phyloP scores from a whole-genome alignment of 805 yeast species.

The Monosporozyma aquatica region DNA sequence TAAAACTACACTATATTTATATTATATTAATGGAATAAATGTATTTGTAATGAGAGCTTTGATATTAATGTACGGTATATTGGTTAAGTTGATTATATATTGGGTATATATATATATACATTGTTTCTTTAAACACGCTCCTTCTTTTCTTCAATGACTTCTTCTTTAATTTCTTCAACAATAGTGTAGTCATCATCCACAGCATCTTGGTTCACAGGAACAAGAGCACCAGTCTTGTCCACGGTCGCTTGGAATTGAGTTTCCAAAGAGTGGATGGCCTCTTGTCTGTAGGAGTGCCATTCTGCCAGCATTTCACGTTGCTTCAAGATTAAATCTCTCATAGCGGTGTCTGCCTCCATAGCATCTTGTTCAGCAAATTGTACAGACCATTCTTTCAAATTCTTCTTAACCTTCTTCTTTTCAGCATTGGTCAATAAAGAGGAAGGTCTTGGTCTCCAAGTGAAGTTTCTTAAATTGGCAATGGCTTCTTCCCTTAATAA shows the following conservation, averaged over 20 bases:
- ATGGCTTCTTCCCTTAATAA: constrained; percentile 64
- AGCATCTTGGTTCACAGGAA: constrained; percentile 28
- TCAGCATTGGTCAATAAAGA: constrained; percentile 66
- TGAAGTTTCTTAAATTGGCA: constrained; percentile 78
- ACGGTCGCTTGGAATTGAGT: constrained; percentile 13
- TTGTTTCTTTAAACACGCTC: constrained; percentile 34
- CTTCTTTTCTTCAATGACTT: constrained; percentile 60
- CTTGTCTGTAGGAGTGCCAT: constrained; percentile 74
- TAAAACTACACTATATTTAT: too few species aligned
- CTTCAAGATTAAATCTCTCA: constrained; percentile 76
- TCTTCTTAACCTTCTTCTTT: constrained; percentile 83
- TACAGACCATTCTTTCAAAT: constrained; percentile 78
- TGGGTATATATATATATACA: too few species aligned
- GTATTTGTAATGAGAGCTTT: too few species aligned
- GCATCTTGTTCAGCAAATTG: constrained; percentile 93
- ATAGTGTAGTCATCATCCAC: constrained; percentile 45
- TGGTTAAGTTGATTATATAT: not conserved
- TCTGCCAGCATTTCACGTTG: constrained; percentile 76
- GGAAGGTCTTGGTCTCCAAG: constrained; percentile 97
- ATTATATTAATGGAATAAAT: too few species aligned
- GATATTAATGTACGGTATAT: constrained; percentile 1
- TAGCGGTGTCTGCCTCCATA: constrained; percentile 89
- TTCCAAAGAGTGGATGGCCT: constrained; percentile 39
- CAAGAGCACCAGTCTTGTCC: constrained; percentile 29
- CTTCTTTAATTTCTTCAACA: constrained; percentile 74